Conservation (phyloP, 208 protist species). For the Trypanosoma melophagium region DNA sequence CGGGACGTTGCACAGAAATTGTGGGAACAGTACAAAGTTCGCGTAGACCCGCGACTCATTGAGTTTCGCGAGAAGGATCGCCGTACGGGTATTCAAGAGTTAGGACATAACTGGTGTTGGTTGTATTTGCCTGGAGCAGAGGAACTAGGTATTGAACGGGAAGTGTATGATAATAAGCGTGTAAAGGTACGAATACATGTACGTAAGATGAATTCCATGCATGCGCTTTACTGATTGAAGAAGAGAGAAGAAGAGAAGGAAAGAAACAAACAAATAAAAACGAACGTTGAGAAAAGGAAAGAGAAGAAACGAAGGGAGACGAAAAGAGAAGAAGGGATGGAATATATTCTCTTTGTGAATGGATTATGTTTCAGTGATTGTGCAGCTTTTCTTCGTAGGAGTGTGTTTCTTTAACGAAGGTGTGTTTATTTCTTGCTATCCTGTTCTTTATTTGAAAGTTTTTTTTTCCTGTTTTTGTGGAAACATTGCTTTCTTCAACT, state of each 20-base stretch:
- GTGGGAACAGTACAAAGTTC: slow-evolving; percentile 93
- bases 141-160: slow-evolving; percentile 85
- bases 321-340: not conserved
- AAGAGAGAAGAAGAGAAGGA: not conserved
- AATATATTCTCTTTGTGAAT: not conserved
- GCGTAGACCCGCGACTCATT: slow-evolving; percentile 81
- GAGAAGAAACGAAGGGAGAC: not conserved
- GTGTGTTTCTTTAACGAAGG: not conserved
- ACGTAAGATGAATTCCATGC: slow-evolving; percentile 74
- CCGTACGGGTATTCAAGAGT: slow-evolving; percentile 86
- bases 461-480: no score
- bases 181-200: slow-evolving; percentile 93
- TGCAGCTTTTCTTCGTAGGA: not conserved
- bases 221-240: slow-evolving; percentile 65
- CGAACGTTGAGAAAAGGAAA: not conserved
- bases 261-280: not conserved
- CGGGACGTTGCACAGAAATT: slow-evolving; percentile 89
- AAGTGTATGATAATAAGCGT: slow-evolving; percentile 93
- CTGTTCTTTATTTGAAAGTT: no score
- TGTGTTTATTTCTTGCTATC: not conserved
- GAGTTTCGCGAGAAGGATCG: slow-evolving; percentile 89
- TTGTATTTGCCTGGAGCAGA: slow-evolving; percentile 90
- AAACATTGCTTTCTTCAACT: no score
- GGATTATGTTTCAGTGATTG: not conserved
- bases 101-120: slow-evolving; percentile 94